Percentiles rank a stretch among this genome's conserved stretches.
These are phyloP conservation scores for Colletotrichum sp. DNA, from an alignment of 2,329 filamentous ascomycete species.

Conservation along the genomic window DNA sequence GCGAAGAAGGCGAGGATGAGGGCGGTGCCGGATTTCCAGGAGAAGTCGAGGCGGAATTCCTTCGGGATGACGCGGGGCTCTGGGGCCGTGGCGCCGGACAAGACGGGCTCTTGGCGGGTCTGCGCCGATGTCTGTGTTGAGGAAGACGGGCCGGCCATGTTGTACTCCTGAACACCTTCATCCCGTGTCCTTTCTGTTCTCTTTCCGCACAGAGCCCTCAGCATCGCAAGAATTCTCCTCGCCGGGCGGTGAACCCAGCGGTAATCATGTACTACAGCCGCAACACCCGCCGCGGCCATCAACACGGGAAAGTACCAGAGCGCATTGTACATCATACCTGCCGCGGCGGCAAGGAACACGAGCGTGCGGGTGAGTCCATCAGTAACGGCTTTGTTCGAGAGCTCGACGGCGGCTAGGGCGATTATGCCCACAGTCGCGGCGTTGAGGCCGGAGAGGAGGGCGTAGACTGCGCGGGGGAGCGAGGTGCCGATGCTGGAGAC, in stretches of 20 bases:
- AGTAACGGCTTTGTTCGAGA: conserved; percentile 67
- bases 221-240: conserved; percentile 12
- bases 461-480: conserved; percentile 64
- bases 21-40: conserved; percentile 39
- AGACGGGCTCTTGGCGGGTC: not conserved
- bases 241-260: conserved; percentile 46
- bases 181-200: not conserved
- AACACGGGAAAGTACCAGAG: conserved; percentile 72
- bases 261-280: conserved; percentile 58
- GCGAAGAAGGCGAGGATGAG: conserved; percentile 50
- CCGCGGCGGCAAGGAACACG: conserved; percentile 63
- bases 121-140: fast-evolving
- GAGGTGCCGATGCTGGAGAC: conserved; percentile 59
- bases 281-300: conserved; percentile 56
- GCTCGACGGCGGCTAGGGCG: conserved; percentile 66
- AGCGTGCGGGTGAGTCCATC: conserved; percentile 63
- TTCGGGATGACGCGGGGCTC: conserved; percentile 31
- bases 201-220: not conserved
- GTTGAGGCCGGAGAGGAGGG: conserved; percentile 69
- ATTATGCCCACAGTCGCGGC: conserved; percentile 71
- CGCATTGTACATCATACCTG: conserved; percentile 68
- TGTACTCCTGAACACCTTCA: not conserved
- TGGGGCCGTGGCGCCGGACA: not conserved
- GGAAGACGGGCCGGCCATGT: not conserved
- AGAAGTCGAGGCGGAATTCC: conserved; percentile 32